phyloP scores from a whole-genome alignment of 306 rosid species.

The Cicer bijugum region DNA sequence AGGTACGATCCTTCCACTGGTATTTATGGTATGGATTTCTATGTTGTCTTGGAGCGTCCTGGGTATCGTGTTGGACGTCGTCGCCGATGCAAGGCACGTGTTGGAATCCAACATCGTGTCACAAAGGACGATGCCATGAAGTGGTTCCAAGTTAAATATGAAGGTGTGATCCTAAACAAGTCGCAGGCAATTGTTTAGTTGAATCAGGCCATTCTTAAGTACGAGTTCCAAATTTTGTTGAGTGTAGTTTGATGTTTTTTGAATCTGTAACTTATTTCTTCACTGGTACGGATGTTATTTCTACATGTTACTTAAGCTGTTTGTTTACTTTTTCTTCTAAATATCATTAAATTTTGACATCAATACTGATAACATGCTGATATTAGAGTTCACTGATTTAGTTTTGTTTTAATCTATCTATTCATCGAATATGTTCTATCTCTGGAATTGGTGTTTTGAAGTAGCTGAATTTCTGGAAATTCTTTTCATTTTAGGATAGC shows the following conservation, averaged over 20 bases:
- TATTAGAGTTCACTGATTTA: background rate
- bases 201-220: background rate
- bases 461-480: too few relatives aligned
- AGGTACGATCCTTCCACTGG: slow-evolving; percentile 95
- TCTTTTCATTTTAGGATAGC: too few relatives aligned
- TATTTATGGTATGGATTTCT: slow-evolving; percentile 91
- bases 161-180: slow-evolving; percentile 92
- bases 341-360: slow-evolving; percentile 26
- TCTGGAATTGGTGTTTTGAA: too few relatives aligned
- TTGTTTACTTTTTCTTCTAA: background rate
- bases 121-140: slow-evolving; percentile 94
- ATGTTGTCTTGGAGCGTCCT: slow-evolving; percentile 77
- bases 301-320: background rate
- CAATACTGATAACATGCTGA: background rate
- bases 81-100: slow-evolving; percentile 74
- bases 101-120: slow-evolving; percentile 86
- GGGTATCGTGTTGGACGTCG: slow-evolving; percentile 87
- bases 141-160: slow-evolving; percentile 92
- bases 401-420: background rate
- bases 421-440: too few relatives aligned
- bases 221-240: slow-evolving; percentile 29
- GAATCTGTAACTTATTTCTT: slow-evolving; percentile 12
- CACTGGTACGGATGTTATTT: background rate
- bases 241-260: slow-evolving; percentile 39
- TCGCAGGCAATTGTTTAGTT: slow-evolving; percentile 54